Evolutionary conservation across 352 stramenopile species (phyloP).

Genomic region (Phytopythium chamaehyphon): DNA sequence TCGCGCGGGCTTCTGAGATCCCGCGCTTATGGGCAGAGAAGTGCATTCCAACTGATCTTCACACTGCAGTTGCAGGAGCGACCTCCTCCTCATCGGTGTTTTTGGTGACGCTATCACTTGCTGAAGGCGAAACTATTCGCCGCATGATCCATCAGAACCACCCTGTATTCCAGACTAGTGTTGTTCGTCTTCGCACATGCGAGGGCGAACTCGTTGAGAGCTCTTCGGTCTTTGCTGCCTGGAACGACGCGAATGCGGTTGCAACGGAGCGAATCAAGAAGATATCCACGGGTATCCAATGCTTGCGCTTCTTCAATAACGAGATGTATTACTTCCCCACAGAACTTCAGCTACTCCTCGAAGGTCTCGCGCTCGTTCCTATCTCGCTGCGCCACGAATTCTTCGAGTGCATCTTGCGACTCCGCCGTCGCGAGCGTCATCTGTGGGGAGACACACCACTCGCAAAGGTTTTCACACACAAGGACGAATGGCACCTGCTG

Average conservation of each 20-base stretch:
- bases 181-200: slow-evolving; percentile 71
- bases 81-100: slow-evolving; percentile 62
- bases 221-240: slow-evolving; percentile 66
- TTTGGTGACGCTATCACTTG: slow-evolving; percentile 94
- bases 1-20: slow-evolving; percentile 29
- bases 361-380: slow-evolving; percentile 49
- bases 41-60: slow-evolving; percentile 22
- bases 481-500: slow-evolving; percentile 96
- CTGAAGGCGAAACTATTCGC: slow-evolving; percentile 96
- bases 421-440: slow-evolving; percentile 94
- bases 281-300: slow-evolving; percentile 67
- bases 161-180: slow-evolving; percentile 59
- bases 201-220: slow-evolving; percentile 81
- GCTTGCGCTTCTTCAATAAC: slow-evolving; percentile 98
- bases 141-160: slow-evolving; percentile 93
- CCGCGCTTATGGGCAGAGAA: neutral
- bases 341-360: slow-evolving; percentile 92
- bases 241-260: slow-evolving; percentile 4
- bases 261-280: slow-evolving; percentile 15
- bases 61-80: slow-evolving; percentile 31
- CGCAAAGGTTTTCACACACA: slow-evolving; percentile 96
- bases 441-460: slow-evolving; percentile 94
- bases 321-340: slow-evolving; percentile 96
- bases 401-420: slow-evolving; percentile 75
- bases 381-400: slow-evolving; percentile 80